Conservation (phyloP, 2,329 filamentous ascomycete species). For the Tolypocladium guangdongense region DNA sequence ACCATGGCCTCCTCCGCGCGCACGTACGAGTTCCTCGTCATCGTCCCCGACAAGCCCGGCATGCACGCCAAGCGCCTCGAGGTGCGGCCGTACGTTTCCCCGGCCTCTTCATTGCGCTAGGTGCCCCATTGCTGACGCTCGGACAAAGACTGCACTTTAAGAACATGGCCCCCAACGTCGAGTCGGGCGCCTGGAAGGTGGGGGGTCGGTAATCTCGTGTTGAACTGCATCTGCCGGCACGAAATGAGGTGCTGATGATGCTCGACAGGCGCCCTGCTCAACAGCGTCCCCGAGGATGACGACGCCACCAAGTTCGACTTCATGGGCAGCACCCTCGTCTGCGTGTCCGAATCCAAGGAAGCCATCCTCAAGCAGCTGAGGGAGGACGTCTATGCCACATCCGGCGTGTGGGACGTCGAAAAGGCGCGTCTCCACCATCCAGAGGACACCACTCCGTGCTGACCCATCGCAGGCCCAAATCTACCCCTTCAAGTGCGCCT, state of each 20-base stretch:
- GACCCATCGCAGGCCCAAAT: conserved; percentile 31
- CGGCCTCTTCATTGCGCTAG: background rate
- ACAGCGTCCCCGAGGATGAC: conserved; percentile 53
- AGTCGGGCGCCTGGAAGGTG: conserved; percentile 48
- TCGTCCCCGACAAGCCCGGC: conserved; percentile 56
- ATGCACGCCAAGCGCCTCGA: conserved; percentile 49
- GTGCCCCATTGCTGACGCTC: background rate
- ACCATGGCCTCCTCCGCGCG: conserved; percentile 19
- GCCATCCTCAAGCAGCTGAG: conserved; percentile 56
- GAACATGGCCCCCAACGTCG: conserved; percentile 38
- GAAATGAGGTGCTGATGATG: background rate
- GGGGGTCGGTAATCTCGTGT: conserved; percentile 40
- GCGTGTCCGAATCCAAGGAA: conserved; percentile 55
- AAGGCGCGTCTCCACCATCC: conserved; percentile 33
- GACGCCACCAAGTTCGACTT: conserved; percentile 51
- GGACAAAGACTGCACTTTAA: conserved; percentile 38
- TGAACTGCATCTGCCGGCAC: background rate
- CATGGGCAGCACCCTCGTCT: conserved; percentile 61
- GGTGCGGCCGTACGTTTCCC: conserved; percentile 39
- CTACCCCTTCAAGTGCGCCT: conserved; percentile 35
- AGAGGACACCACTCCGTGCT: background rate
- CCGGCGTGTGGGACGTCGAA: conserved; percentile 71
- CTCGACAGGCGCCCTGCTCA: conserved; percentile 52
- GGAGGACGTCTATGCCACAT: conserved; percentile 60
- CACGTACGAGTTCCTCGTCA: conserved; percentile 56